Evolutionary conservation across 108 stramenopile species (phyloP), one percentile per base, ranked within the genome.

Genomic region (Nitzschia inconspicua): DNA sequence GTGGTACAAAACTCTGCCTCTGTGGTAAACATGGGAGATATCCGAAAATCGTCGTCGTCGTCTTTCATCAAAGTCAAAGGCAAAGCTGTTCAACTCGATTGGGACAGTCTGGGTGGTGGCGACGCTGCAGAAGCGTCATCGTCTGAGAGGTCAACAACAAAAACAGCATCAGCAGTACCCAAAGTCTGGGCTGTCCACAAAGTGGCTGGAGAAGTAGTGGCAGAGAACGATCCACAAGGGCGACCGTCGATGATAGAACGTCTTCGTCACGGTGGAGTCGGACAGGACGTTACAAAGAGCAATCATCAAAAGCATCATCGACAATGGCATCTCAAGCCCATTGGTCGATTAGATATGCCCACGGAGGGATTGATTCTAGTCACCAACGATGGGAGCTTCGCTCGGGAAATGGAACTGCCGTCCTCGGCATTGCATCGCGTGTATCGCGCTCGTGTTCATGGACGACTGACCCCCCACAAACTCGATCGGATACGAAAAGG

Each of bases 291-390:
- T n/a, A 35, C 18, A 22, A 65, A 35, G 51, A 72, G 61, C 20
- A 35, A 22, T 5, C 28, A 47, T 32, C 13, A 46, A 30, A 57
- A 52, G 14, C 46, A 69, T 10, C n/a, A 57, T 13, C 41, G 36
- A 11, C 51, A 56, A 52, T 23, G 46, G 11, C 88, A 86, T 71
- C 57, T 88, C 10, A 92, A 86, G n/a, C 79, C 85, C 23, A 76
- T 92, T 42, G 86, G 90, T 23, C 59, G 86, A 43, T 56, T 92
- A 11, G 91, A 92, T 56, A 86, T 88, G 70, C 75, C 74, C 47
- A 86, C 91, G 9, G 86, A 88, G 68, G 91, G 91, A 20, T 62
- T 92, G 10, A 77, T 88, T 41, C 58, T 92, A 18, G 60, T 92
- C 14, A 88, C 91, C 25, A 88, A 88, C 61, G 77, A 85, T 58